A percentile compares a stretch with the other conserved stretches of the same genome.
These are phyloP conservation scores for Crithidia fasciculata DNA, from an alignment of 208 protist genomes.

Conservation along the genomic window DNA sequence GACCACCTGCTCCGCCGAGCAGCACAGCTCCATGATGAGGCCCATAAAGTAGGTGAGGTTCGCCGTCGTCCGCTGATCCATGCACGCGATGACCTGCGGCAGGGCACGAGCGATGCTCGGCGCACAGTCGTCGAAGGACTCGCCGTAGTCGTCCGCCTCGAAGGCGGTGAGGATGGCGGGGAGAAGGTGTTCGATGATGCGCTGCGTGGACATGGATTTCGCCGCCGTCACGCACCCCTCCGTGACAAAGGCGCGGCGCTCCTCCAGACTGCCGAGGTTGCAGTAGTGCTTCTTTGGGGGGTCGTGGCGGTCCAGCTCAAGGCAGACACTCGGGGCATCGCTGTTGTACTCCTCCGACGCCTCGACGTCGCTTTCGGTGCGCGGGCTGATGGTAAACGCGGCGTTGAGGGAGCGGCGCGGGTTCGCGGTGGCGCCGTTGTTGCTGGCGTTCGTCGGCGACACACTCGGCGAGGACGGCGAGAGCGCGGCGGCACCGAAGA, in stretches of 20 bases:
- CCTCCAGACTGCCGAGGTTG: slow-evolving; percentile 50
- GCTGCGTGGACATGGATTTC: slow-evolving; percentile 49
- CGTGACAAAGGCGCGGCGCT: slow-evolving; percentile 59
- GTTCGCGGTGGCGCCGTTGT: slow-evolving; percentile 15
- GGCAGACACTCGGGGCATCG: slow-evolving; percentile 37
- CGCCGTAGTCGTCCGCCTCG: slow-evolving; percentile 60
- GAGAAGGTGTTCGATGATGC: slow-evolving; percentile 67
- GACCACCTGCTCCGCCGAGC: slow-evolving; percentile 54
- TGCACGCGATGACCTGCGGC: slow-evolving; percentile 55
- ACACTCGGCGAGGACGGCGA: slow-evolving; percentile 18
- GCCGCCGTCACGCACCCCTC: slow-evolving; percentile 45
- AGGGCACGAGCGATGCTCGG: slow-evolving; percentile 52
- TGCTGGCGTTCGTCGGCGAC: slow-evolving; percentile 13
- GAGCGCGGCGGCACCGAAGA: neutral
- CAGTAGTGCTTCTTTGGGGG: slow-evolving; percentile 38
- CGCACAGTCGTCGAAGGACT: slow-evolving; percentile 68
- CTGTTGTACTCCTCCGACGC: slow-evolving; percentile 33
- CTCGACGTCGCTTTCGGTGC: slow-evolving; percentile 51
- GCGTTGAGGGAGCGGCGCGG: slow-evolving; percentile 61
- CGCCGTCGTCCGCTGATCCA: slow-evolving; percentile 35
- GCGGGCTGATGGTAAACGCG: slow-evolving; percentile 68
- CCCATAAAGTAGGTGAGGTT: slow-evolving; percentile 70
- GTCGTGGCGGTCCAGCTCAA: slow-evolving; percentile 48
- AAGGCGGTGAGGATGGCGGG: slow-evolving; percentile 66
- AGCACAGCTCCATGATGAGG: slow-evolving; percentile 79